Evolutionary conservation across 2,329 filamentous ascomycete species (phyloP), one percentile per base, ranked within the genome.

Genomic region (Ophiobolus disseminans): DNA sequence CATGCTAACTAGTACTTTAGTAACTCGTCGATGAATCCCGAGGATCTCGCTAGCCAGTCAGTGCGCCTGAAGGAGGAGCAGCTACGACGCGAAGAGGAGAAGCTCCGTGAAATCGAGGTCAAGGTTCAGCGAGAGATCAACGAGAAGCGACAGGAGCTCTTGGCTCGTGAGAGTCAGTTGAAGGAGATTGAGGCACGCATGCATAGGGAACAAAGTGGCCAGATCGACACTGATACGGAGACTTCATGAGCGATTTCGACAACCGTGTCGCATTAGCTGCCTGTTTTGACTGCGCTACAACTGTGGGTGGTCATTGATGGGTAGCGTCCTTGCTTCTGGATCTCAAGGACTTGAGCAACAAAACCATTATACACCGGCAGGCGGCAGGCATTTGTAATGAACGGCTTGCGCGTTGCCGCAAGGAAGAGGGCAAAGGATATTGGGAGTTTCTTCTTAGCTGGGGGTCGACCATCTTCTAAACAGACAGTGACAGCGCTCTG

Each of bases 111-210:
- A 81, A 97, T 99, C 74, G 94, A 99, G 76, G 83, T 97, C 81
- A 99, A 99, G 87, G 94, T 99, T 57, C 94, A 99, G 81, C 90
- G 94, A 73, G 94, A 99, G 79, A 99, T 99, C 82, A 96, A 97
- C 80, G 94, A 97, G 85, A 99, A 99, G 86, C 88, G 94, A 80
- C 94, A 99, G 80, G 94, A 99, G 79, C 84, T 99, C 55, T 76
- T 99, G 77, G 94, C 94, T 60, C 91, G 94, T 76, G 94, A 99
- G 81, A 96, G 91, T 70, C 94, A 99, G 80, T 86, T 99, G 67
- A 93, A 94, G 78, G 94, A 99, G 82, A 97, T 99, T 73, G 93
- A 97, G 79, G 93, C 92, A 57, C 89, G 93, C 72, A 97, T 97
- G 93, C 87, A 92, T 73, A 87, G 92, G 74, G 91, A 96, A 78